A percentile compares a stretch with the other conserved stretches of the same genome.
These are phyloP conservation scores for Trichoderma asperelloides DNA, from an alignment of 495 filamentous ascomycete species.

Conservation along the genomic window DNA sequence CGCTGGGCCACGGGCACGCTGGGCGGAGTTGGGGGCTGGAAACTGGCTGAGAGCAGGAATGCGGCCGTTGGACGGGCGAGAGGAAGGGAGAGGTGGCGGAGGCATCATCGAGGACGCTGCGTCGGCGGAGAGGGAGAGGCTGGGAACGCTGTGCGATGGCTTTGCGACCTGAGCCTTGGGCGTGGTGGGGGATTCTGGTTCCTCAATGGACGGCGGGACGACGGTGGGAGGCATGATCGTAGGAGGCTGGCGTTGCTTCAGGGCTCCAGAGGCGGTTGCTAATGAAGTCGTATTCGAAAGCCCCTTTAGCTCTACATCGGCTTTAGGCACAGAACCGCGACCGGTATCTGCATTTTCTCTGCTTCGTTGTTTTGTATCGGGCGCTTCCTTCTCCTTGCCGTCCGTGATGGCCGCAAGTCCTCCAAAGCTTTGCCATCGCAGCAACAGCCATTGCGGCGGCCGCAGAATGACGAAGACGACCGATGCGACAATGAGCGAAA, in stretches of 20 bases:
- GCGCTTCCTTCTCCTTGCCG: background rate
- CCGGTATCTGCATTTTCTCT: background rate
- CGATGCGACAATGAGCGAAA: constrained; percentile 46
- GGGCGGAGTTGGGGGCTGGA: constrained; percentile 20
- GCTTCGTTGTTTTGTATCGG: background rate
- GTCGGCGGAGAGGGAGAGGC: constrained; percentile 30
- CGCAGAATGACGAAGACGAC: constrained; percentile 41
- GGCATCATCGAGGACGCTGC: constrained; percentile 21
- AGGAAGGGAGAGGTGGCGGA: constrained; percentile 12
- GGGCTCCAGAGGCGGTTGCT: background rate
- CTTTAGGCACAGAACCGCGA: no score
- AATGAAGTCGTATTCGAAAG: background rate
- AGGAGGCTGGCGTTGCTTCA: constrained; percentile 5
- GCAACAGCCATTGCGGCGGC: constrained; percentile 32
- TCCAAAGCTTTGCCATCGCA: constrained; percentile 17
- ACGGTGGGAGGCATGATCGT: constrained; percentile 9
- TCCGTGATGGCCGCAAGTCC: constrained; percentile 12
- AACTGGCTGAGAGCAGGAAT: constrained; percentile 10
- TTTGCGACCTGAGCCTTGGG: constrained; percentile 27
- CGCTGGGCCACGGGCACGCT: constrained; percentile 19
- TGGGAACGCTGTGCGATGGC: constrained; percentile 21
- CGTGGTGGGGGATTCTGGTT: constrained; percentile 28
- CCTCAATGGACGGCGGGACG: constrained; percentile 9
- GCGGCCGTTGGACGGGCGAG: constrained; percentile 15
- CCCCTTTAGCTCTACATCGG: background rate